phyloP scores from a whole-genome alignment of 208 protist species.

The Trypanosoma brucei region DNA sequence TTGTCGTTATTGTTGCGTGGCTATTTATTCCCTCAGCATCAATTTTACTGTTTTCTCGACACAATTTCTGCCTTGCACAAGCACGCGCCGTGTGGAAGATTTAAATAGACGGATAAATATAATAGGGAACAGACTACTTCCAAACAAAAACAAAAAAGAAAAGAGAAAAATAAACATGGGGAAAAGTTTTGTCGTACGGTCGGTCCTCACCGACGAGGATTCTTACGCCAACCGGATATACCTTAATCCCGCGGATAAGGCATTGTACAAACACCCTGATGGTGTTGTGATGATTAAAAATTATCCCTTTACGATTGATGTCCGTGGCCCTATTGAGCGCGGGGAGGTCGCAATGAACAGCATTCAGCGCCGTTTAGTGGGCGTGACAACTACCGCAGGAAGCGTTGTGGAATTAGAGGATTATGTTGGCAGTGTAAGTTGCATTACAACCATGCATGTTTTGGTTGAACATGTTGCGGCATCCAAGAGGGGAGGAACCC shows the following conservation, averaged over 20 bases:
- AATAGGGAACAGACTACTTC: too few relatives aligned
- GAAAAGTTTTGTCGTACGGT: slow-evolving; percentile 10
- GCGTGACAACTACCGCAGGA: slow-evolving; percentile 47
- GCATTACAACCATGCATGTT: slow-evolving; percentile 33
- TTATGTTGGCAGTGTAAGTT: slow-evolving; percentile 20
- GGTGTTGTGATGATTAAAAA: slow-evolving; percentile 46
- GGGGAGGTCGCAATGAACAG: slow-evolving; percentile 68
- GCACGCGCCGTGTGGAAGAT: too few relatives aligned
- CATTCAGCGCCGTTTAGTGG: slow-evolving; percentile 69
- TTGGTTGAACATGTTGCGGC: slow-evolving; percentile 52
- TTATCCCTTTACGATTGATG: slow-evolving; percentile 49
- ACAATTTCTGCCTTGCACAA: too few relatives aligned
- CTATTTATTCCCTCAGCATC: too few relatives aligned
- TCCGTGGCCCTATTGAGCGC: slow-evolving; percentile 26
- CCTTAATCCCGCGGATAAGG: slow-evolving; percentile 32
- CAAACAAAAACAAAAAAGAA: neutral
- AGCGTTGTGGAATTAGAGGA: slow-evolving; percentile 39
- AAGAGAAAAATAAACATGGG: neutral
- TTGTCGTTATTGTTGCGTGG: too few relatives aligned
- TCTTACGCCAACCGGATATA: slow-evolving; percentile 66
- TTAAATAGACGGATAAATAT: too few relatives aligned
- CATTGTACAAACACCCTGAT: neutral
- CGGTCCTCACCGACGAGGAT: slow-evolving; percentile 37
- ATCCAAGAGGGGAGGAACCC: slow-evolving; percentile 43
- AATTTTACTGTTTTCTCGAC: too few relatives aligned